Conservation (phyloP, 495 filamentous ascomycete genomes). For the Xylaria longipes region DNA sequence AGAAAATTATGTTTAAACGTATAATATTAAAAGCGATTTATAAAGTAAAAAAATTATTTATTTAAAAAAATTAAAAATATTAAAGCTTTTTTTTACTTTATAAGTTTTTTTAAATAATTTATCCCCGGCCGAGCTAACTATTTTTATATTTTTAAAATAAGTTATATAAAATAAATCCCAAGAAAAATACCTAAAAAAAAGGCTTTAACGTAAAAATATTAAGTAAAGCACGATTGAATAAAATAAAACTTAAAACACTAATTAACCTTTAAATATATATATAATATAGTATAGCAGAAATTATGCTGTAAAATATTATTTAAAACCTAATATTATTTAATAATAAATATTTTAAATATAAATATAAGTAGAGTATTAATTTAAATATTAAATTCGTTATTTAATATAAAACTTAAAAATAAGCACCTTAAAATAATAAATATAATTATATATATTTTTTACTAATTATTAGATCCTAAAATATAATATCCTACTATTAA, state of each 20-base stretch:
- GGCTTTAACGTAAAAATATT: not conserved
- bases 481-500: not conserved
- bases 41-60: not conserved
- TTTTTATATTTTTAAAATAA: not conserved
- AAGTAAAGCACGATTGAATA: not conserved
- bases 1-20: not conserved
- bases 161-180: not conserved
- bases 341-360: not conserved
- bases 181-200: not conserved
- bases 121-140: not conserved
- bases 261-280: not conserved
- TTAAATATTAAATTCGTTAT: not conserved
- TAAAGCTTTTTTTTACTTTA: slow-evolving; percentile 1
- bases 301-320: not conserved
- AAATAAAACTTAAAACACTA: not conserved
- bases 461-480: not conserved
- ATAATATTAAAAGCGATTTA: not conserved
- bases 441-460: slow-evolving; percentile 12
- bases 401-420: not conserved
- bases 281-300: not conserved
- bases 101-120: not conserved
- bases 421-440: not conserved
- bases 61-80: not conserved
- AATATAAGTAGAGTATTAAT: not conserved
- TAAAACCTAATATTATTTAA: not conserved